Evolutionary conservation across 148 eudicot species (phyloP).

Genomic region (Camellia granthamiana): DNA sequence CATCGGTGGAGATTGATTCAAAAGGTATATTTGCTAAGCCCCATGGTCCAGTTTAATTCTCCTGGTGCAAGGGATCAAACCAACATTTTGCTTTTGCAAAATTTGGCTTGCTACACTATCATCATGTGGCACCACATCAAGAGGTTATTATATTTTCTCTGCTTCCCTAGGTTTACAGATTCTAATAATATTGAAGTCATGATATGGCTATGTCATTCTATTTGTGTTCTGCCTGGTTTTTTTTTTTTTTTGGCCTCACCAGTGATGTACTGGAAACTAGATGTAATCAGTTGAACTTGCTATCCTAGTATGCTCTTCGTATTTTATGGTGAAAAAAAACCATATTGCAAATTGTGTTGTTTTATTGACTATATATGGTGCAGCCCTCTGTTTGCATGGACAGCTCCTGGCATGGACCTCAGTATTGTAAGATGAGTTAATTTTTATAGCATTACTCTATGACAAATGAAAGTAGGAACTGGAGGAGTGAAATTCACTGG

Average conservation of each 20-base stretch:
- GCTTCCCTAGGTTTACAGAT: not conserved
- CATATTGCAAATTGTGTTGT: no score
- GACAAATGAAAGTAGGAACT: no score
- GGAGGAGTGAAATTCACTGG: no score
- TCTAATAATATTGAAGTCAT: not conserved
- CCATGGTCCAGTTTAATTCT: conserved; percentile 2
- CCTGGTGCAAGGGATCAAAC: not conserved
- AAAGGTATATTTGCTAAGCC: not conserved
- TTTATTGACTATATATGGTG: no score
- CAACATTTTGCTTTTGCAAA: conserved; percentile 5
- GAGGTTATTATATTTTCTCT: not conserved
- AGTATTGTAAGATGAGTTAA: no score
- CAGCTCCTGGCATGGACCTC: no score
- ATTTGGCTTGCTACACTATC: not conserved
- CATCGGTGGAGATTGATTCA: conserved; percentile 60
- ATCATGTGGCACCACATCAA: not conserved
- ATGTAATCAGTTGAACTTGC: conserved; percentile 10
- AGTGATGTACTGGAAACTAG: not conserved
- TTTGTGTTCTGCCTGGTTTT: not conserved
- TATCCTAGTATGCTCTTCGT: not conserved
- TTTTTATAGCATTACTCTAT: no score
- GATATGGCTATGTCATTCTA: conserved; percentile 7
- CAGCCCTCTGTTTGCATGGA: no score
- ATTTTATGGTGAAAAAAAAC: not conserved
- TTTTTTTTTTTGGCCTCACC: no score